phyloP scores from a whole-genome alignment of 495 filamentous ascomycete species.

The Tuber calosporum region DNA sequence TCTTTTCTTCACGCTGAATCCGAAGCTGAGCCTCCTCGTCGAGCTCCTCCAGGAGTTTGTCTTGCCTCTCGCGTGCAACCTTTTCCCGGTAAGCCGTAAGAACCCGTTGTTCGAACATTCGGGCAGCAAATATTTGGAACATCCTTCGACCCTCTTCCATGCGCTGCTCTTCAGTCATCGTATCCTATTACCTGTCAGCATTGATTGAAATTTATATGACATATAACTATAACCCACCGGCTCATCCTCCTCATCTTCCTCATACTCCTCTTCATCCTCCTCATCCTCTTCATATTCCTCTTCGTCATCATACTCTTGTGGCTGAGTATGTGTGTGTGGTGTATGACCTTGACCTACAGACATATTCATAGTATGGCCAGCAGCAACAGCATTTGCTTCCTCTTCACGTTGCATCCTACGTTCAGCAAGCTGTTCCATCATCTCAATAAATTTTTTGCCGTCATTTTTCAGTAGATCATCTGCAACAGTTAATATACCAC shows the following conservation, averaged over 20 bases:
- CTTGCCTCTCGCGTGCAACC: slow-evolving; percentile 82
- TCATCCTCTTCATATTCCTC: slow-evolving; percentile 69
- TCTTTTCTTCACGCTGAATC: slow-evolving; percentile 78
- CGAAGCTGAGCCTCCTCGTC: slow-evolving; percentile 70
- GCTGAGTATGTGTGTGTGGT: slow-evolving; percentile 48
- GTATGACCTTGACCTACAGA: slow-evolving; percentile 41
- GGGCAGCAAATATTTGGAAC: slow-evolving; percentile 98
- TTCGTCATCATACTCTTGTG: slow-evolving; percentile 61
- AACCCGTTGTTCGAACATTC: slow-evolving; percentile 98
- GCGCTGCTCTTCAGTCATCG: slow-evolving; percentile 94
- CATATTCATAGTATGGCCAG: slow-evolving; percentile 42
- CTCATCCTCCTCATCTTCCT: slow-evolving; percentile 79
- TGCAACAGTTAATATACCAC: slow-evolving; percentile 95
- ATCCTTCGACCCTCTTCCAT: slow-evolving; percentile 98
- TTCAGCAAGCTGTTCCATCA: slow-evolving; percentile 99
- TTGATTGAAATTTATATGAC: slow-evolving; percentile 42
- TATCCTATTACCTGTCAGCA: slow-evolving; percentile 57
- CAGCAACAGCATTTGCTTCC: slow-evolving; percentile 62
- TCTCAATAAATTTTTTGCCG: slow-evolving; percentile 99
- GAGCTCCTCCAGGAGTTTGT: slow-evolving; percentile 84
- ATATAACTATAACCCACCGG: slow-evolving; percentile 30
- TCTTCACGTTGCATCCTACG: slow-evolving; percentile 94
- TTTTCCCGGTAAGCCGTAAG: slow-evolving; percentile 96
- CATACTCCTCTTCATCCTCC: slow-evolving; percentile 83
- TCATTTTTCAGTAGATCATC: slow-evolving; percentile 98